phyloP scores from a whole-genome alignment of 75 land plant genomes.

The Isoetes taiwanensis region DNA sequence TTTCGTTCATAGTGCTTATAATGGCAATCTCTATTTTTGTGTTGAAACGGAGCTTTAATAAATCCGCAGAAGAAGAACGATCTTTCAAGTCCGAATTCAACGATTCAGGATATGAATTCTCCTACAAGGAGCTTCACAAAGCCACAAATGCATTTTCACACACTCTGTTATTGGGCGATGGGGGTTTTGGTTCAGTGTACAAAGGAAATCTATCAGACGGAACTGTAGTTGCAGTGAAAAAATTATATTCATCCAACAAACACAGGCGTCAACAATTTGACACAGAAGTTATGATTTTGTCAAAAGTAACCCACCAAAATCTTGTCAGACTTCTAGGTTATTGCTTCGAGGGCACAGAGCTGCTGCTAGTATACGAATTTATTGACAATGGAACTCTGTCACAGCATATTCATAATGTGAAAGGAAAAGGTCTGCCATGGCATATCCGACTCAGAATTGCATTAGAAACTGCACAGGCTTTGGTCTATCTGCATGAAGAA shows the following conservation, averaged over 20 bases:
- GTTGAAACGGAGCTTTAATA: no score
- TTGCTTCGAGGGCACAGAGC: constrained; percentile 49
- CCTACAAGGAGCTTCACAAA: constrained; percentile 50
- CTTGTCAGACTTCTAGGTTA: constrained; percentile 63
- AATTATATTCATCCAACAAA: constrained; percentile 21
- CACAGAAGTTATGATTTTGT: constrained; percentile 58
- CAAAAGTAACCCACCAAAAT: constrained; percentile 61
- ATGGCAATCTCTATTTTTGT: no score
- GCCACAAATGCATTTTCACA: constrained; percentile 57
- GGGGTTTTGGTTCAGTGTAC: constrained; percentile 68
- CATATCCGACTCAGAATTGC: constrained; percentile 41
- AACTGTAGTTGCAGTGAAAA: constrained; percentile 50
- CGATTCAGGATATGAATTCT: no score
- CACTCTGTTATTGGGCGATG: constrained; percentile 39
- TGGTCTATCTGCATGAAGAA: constrained; percentile 52
- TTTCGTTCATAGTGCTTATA: no score
- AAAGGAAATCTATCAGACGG: constrained; percentile 37
- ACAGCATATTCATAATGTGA: constrained; percentile 49
- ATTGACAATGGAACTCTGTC: constrained; percentile 65
- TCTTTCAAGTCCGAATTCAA: no score
- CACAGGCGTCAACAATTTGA: constrained; percentile 39
- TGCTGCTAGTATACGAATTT: constrained; percentile 62
- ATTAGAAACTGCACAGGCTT: constrained; percentile 58
- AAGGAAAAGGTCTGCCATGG: constrained; percentile 45
- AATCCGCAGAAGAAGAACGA: no score